Percentiles rank a stretch among this genome's conserved stretches.
Evolutionary conservation across 2,329 filamentous ascomycete species (phyloP).

Genomic region (Pyricularia pennisetigena): DNA sequence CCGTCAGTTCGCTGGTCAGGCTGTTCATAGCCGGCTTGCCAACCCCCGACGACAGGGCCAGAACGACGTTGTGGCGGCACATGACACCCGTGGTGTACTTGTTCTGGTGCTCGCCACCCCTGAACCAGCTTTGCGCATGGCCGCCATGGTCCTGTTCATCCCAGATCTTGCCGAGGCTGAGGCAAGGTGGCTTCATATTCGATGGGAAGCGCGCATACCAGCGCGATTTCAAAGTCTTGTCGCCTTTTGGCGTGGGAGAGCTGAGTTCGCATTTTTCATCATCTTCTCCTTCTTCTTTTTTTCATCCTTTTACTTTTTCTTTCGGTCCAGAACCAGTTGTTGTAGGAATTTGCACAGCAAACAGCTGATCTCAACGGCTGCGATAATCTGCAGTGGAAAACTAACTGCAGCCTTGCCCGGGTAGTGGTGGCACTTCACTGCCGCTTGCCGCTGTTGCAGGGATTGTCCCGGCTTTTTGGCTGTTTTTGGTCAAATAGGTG

Average conservation of each 20-base stretch:
- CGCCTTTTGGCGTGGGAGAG: neutral
- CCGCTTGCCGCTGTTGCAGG: neutral
- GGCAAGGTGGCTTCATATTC: neutral
- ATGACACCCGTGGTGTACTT: conserved; percentile 13
- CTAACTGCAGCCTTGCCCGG: neutral
- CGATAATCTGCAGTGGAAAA: neutral
- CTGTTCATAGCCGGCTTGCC: neutral
- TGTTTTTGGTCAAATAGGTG: neutral
- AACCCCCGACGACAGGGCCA: neutral
- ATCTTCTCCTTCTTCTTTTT: neutral
- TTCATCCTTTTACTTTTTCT: neutral
- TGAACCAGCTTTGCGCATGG: neutral
- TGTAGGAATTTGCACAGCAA: neutral
- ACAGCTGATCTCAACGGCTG: neutral
- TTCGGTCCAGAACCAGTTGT: neutral
- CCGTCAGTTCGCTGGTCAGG: neutral
- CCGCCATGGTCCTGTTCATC: neutral
- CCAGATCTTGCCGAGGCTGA: neutral
- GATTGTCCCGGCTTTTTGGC: neutral
- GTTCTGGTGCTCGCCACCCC: conserved; percentile 9
- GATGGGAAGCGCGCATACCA: neutral
- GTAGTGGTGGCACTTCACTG: neutral
- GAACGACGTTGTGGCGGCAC: conserved; percentile 2
- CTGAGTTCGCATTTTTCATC: neutral
- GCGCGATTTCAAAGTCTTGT: neutral